phyloP scores from a whole-genome alignment of 2,329 filamentous ascomycete species.

The Lizonia empirigonia region DNA sequence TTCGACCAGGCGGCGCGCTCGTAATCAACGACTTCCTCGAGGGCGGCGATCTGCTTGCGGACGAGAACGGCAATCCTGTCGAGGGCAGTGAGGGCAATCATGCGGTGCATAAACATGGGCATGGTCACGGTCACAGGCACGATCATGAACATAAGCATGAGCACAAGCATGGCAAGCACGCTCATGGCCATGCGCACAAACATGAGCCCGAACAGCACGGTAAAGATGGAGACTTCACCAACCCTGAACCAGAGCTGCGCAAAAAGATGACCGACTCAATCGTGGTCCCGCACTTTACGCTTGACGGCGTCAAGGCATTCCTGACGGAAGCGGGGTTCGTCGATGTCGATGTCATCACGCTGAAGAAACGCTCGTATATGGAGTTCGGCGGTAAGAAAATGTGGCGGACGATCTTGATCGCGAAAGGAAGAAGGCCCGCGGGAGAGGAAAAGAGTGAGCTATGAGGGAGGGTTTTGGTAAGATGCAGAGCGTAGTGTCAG shows the following conservation, averaged over 20 bases:
- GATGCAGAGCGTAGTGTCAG: too few relatives aligned
- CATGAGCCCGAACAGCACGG: conserved; percentile 18
- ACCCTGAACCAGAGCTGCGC: conserved; percentile 17
- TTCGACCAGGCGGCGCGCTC: conserved; percentile 69
- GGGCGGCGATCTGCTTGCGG: conserved; percentile 50
- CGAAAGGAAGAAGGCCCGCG: conserved; percentile 55
- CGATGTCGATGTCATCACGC: conserved; percentile 63
- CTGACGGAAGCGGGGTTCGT: conserved; percentile 66
- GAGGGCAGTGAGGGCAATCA: conserved; percentile 35
- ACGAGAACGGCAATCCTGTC: conserved; percentile 32
- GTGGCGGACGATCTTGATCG: conserved; percentile 57
- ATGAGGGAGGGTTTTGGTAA: not conserved
- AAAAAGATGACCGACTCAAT: conserved; percentile 59
- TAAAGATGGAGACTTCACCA: conserved; percentile 13
- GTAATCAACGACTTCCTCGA: conserved; percentile 71
- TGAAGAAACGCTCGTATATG: conserved; percentile 60
- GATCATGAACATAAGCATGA: conserved; percentile 23
- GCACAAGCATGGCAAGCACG: conserved; percentile 13
- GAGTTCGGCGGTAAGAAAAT: conserved; percentile 45
- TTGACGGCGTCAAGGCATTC: conserved; percentile 63
- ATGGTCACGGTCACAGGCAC: conserved; percentile 31
- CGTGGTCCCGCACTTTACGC: conserved; percentile 69
- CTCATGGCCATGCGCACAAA: conserved; percentile 4
- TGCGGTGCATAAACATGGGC: conserved; percentile 24
- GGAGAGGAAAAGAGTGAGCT: conserved; percentile 35